Base-by-base conservation (phyloP, 163 green algal species). In the Chlamydomonas reinhardtii region DNA sequence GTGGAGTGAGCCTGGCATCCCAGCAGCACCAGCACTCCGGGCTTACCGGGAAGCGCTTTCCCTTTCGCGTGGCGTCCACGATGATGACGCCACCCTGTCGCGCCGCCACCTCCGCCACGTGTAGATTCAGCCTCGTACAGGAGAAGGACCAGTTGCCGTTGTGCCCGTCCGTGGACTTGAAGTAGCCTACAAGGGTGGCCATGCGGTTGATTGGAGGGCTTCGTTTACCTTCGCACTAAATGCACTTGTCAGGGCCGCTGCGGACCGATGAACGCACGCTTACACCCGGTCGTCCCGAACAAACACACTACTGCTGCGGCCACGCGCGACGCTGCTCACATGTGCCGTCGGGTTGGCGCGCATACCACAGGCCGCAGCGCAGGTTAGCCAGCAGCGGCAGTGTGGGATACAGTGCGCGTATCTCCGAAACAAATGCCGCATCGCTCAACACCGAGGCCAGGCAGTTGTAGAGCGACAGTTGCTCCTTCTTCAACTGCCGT, bases 91-190 rank as follows among this genome's bases (percentile, higher is more conserved):
- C 98, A 0, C 94, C 94, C 0, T 88, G 31, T 17, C 39, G 25
- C 0, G 95, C 95, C 15, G 96, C 95, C 31, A 91, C 32, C 24
- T 94, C 76, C 19, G 95, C 95, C 8, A 99, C 87, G 59, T 98
- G 87, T 75, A 96, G 90, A 88, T 99, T 99, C 6, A 99, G 91
- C 27, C 98, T 93, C 0, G 92, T 96, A 4, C 77, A 85, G 85
- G 92, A 97, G 92, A 99, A 99, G 1, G 88, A 92, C 95, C 95
- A 98, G 82, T 98, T 96, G 17, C 94, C 93, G 48, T 93, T 92
- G 86, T 99, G 97, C 0, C 87, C 87, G 25, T 99, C 97, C 4
- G 96, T 99, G 32, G 93, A 98, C 87, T 99, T 99, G 90, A 99
- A 99, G 89, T 98, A 99, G 87, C 48, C 48, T 56, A 14, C 39